Percentiles rank a stretch among this genome's conserved stretches.
These are phyloP conservation scores for Cyberlindnera xylosilytica DNA, from an alignment of 805 yeast species.

Conservation along the genomic window DNA sequence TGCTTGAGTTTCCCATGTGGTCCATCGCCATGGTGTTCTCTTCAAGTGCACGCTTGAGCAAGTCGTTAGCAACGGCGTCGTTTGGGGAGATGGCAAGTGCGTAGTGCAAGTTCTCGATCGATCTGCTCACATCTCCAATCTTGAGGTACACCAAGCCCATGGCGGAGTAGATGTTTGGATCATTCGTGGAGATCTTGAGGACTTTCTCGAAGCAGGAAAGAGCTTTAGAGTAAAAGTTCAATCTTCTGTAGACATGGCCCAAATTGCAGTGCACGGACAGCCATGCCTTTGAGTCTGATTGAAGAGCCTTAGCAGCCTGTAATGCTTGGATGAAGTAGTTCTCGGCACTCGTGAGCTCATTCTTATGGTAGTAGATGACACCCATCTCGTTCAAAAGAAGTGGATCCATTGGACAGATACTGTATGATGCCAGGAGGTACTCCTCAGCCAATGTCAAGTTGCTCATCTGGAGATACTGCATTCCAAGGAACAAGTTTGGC, in stretches of 20 bases:
- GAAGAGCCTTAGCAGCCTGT: conserved; percentile 60
- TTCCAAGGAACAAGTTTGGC: conserved; percentile 87
- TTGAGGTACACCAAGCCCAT: conserved; percentile 81
- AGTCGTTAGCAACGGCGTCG: conserved; percentile 81
- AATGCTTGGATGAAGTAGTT: conserved; percentile 67
- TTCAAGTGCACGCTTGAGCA: conserved; percentile 76
- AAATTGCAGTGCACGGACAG: conserved; percentile 79
- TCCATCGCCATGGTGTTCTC: conserved; percentile 36
- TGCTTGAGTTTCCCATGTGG: not conserved
- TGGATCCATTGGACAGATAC: conserved; percentile 84
- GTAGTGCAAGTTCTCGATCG: conserved; percentile 74
- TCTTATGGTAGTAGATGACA: conserved; percentile 79
- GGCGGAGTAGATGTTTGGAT: conserved; percentile 75
- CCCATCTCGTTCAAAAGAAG: conserved; percentile 88
- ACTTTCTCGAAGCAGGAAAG: conserved; percentile 76
- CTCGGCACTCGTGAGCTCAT: conserved; percentile 67
- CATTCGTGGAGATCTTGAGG: conserved; percentile 61
- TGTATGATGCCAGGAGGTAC: conserved; percentile 70
- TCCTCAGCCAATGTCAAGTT: conserved; percentile 83
- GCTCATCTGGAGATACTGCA: conserved; percentile 91
- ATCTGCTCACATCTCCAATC: conserved; percentile 56
- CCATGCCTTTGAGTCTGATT: conserved; percentile 81
- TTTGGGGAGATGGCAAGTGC: conserved; percentile 76
- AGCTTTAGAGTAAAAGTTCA: conserved; percentile 61
- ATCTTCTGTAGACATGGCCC: conserved; percentile 81